phyloP scores from a whole-genome alignment of 257 asterid genomes.

The Echites panduratus region DNA sequence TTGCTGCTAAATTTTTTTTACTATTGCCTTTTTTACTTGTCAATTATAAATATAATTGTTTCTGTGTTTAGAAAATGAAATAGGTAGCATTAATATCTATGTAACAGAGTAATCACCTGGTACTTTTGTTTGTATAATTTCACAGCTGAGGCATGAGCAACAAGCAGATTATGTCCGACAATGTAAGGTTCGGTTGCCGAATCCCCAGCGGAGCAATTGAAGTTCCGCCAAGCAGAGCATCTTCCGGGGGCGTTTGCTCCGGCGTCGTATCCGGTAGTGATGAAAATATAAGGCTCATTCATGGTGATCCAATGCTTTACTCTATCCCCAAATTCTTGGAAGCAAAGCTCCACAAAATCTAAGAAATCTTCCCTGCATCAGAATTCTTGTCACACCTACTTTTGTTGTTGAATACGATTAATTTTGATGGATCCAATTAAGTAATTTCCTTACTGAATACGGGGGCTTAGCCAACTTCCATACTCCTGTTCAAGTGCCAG shows the following conservation, averaged over 20 bases:
- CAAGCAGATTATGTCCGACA: constrained; percentile 13
- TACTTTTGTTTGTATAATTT: constrained; percentile 12
- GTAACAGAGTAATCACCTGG: constrained; percentile 16
- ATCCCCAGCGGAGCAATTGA: constrained; percentile 11
- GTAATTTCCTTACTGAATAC: constrained; percentile 5
- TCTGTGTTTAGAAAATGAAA: too few species aligned
- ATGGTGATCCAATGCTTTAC: constrained; percentile 20
- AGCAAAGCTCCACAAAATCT: constrained; percentile 17
- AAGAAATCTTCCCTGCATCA: constrained; percentile 7
- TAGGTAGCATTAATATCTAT: too few species aligned
- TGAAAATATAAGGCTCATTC: constrained; percentile 15
- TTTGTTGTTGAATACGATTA: too few species aligned
- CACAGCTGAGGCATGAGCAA: constrained; percentile 16
- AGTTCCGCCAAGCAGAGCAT: constrained; percentile 12
- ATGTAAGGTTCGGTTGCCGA: constrained; percentile 18
- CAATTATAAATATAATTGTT: too few species aligned
- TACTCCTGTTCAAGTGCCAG: constrained; percentile 10
- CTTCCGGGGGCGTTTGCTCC: constrained; percentile 11
- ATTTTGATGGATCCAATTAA: too few species aligned
- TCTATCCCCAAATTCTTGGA: constrained; percentile 19
- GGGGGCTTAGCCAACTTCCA: constrained; percentile 10
- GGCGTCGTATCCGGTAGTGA: background rate
- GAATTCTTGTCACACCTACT: background rate
- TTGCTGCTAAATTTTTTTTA: too few species aligned
- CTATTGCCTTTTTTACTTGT: too few species aligned